Base-by-base conservation (phyloP, 1,284 basidiomycete genomes). In the Irpex lacteus region DNA sequence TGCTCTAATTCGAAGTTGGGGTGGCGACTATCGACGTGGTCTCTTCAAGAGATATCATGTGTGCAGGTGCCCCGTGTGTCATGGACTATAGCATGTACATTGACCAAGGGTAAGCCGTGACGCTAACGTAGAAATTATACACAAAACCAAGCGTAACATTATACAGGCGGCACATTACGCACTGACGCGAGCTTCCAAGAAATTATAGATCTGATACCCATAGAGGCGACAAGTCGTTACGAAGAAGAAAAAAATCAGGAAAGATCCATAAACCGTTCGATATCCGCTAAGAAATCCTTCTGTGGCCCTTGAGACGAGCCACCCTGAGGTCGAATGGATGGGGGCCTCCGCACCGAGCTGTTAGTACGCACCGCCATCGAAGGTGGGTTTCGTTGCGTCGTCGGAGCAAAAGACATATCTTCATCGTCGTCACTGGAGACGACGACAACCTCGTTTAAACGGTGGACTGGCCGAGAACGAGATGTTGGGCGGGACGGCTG, bases 381-480 rank as follows among this genome's bases (percentile, higher is more conserved):
- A 15, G 50, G 18, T 53, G 50, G 50, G 9, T 5, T 53, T 37
- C 32, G 11, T 34, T 19, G 15, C 5, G 54, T 11, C 9, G 54
- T 13, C 8, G 54, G 34, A 34, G 26, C 54, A 11, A 21, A 26
- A 56, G 19, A 15, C 2, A 6, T 9, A 9, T 36, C 54, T 21
- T 56, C 54, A 9, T 56, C 54, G 26, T 56, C 54, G 26, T 56
- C 54, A 21, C 54, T 56, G 54, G 54, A 56, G 5, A 56, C 54
- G 8, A 56, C 34, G 32, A 56, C 54, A 21, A 56, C 34, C 6
- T 26, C 32, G 19, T 36, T 26, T 11, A 56, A 18, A 36, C 54
- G 54, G 11, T 64, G 54, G 13, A 63, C 57, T 15, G 63, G 60
- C 1, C 62, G 62, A 1, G 59, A 52, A n/a, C 37, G 61, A 1